Conservation (phyloP, 805 yeast genomes). For the Starmerella kuoi region DNA sequence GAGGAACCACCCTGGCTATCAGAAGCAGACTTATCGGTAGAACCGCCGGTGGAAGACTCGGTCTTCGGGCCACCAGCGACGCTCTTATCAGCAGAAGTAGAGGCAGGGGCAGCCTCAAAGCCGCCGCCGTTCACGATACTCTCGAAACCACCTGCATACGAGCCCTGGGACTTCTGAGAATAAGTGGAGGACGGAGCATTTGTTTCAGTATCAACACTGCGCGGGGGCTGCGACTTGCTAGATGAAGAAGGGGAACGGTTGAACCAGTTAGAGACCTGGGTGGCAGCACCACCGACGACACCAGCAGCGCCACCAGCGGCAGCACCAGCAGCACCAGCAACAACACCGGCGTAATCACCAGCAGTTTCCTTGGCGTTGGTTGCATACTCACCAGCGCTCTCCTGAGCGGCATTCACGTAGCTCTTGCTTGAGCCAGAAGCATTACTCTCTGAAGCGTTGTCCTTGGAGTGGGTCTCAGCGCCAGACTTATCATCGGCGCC, state of each 20-base stretch:
- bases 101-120: constrained; percentile 14
- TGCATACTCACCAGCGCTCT: constrained; percentile 5
- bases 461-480: background rate
- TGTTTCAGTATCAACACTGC: background rate
- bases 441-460: background rate
- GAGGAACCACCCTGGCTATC: constrained; percentile 6
- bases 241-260: background rate
- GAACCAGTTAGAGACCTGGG: constrained; percentile 10
- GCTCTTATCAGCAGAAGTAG: constrained; percentile 5
- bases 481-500: background rate
- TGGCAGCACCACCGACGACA: constrained; percentile 12
- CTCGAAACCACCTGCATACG: constrained; percentile 18
- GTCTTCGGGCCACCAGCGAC: constrained; percentile 11
- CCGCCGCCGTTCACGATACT: constrained; percentile 12
- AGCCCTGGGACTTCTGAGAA: background rate
- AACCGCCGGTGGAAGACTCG: background rate
- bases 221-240: background rate
- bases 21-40: background rate
- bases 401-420: constrained; percentile 1
- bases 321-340: constrained; percentile 8
- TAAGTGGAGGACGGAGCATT: background rate
- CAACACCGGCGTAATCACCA: constrained; percentile 13
- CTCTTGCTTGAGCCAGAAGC: no score
- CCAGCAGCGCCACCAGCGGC: constrained; percentile 15
- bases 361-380: constrained; percentile 24